Base-by-base conservation (phyloP, 1,284 basidiomycete genomes). In the Tilletia indica region DNA sequence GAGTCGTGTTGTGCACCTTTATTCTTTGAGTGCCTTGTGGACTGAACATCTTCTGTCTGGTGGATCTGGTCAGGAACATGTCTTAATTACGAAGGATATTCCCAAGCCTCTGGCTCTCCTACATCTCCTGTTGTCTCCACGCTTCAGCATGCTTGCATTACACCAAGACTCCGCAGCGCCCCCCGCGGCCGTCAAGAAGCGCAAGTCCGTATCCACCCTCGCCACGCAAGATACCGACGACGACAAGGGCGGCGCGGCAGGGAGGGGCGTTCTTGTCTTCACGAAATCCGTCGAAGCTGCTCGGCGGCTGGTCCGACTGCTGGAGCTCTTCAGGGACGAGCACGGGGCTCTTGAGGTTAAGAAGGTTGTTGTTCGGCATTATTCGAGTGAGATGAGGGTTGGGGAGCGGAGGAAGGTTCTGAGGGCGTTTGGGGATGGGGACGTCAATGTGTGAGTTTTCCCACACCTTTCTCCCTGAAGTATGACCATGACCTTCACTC, bases 261-360 rank as follows among this genome's bases (percentile, higher is more conserved):
- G 58, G 11, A 8, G 36, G 31, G 54, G 45, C 16, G 61, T 64
- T 11, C 87, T 99, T 31, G 91, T 96, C 67, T 99, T 99, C 86
- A 97, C 94, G 9, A 99, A 98, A 85, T 94, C 92, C 0, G 91
- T 97, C 12, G 95, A 98, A 81, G 93, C 93, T 0, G 93, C 95
- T 0, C 86, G 88, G 0, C 88, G 96, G 12, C 89, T 99, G 8
- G 91, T 95, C 21, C 89, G 88, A 69, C 87, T 98, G 3, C 89
- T 98, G 75, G 89, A 91, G 66, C 91, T 92, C 79, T 96, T 97
- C 78, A 90, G 93, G 38, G 75, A 73, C 63, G 67, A 76, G 11
- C 70, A 42, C 45, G 76, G 67, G 16, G 67, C 49, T n/a, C 67
- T 48, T 76, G 82, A 42, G 69, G 72, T 89, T 90, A 49, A 83